Evolutionary conservation across 1,284 basidiomycete species (phyloP).

Genomic region (Ganoderma boninense): DNA sequence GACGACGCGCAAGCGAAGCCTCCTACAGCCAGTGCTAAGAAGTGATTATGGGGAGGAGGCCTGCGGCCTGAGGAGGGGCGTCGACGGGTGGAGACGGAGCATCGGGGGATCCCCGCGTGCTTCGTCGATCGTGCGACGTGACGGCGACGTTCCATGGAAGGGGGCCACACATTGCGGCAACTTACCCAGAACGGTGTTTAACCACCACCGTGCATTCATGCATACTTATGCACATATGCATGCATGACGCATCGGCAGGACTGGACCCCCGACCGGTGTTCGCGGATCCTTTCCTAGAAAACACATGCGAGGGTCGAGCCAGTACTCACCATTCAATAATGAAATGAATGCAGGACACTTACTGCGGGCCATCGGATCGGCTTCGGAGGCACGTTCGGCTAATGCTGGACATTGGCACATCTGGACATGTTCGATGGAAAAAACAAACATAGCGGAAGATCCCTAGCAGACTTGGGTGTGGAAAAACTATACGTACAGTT

Average conservation of each 20-base stretch:
- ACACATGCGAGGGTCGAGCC: neutral
- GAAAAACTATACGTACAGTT: conserved; percentile 10
- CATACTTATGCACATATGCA: neutral
- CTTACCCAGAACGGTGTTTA: conserved; percentile 4
- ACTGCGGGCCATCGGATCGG: neutral
- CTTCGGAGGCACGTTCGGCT: neutral
- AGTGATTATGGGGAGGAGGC: too few relatives aligned
- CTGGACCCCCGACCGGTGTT: neutral
- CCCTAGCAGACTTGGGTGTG: neutral
- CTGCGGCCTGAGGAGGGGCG: neutral
- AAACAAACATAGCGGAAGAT: neutral
- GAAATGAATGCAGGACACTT: neutral
- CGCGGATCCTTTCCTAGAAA: neutral
- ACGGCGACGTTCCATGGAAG: neutral
- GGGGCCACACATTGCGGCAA: neutral
- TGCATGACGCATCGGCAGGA: neutral
- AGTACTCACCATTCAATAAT: too few relatives aligned
- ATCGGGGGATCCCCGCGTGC: neutral
- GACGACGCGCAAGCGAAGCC: neutral
- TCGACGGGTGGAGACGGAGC: neutral
- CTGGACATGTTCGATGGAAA: neutral
- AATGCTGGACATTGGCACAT: neutral
- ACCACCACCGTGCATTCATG: neutral
- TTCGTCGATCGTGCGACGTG: neutral
- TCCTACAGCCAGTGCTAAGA: neutral